Evolutionary conservation across 371 early-diverging fungal genomes (phyloP), one percentile per base, ranked within the genome.

Genomic region (Syncephalis plumigaleata): DNA sequence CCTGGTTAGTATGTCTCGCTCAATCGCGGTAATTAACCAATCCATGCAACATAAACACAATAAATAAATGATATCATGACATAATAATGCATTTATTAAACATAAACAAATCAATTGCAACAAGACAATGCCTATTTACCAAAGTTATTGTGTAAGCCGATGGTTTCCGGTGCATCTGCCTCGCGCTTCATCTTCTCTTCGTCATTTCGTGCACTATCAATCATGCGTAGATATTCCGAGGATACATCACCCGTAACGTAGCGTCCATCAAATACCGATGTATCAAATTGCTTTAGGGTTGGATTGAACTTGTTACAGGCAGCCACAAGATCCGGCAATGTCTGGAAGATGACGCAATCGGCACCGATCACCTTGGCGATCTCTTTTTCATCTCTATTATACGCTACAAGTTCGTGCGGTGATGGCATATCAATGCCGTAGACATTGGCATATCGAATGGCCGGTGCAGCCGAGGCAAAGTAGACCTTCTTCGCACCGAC

Each of bases 341-440:
- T 68, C 65, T 92, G 89, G 68, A 73, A 97, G 48, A 97, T 88
- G 27, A 97, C 85, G 48, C 65, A 58, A 63, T 97, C 98, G 17
- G 94, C 95, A 39, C 91, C 91, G 46, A 97, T 80, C 39, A 68
- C 82, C 2, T 57, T 57, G 2, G 98, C 91, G 26, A 97, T 77
- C 51, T 86, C 75, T 9, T 78, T 81, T 31, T 84, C 87, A 24
- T 67, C 73, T 37, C 79, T 74, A 25, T 71, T 68, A 45, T 75
- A 71, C 5, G 94, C 98, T 17, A 97, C 85, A 38, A 97, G 69
- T 58, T 97, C 98, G 37, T 68, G 58, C 20, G 83, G 75, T 15
- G 89, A 83, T 20, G 98, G 98, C 96, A 97, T 97, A 55, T 97
- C 95, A 65, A 97, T 97, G 54, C 98, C 98, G 57, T 97, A 97